Evolutionary conservation across 495 filamentous ascomycete genomes (phyloP).

Genomic region (Friedmanniomyces endolithicus): DNA sequence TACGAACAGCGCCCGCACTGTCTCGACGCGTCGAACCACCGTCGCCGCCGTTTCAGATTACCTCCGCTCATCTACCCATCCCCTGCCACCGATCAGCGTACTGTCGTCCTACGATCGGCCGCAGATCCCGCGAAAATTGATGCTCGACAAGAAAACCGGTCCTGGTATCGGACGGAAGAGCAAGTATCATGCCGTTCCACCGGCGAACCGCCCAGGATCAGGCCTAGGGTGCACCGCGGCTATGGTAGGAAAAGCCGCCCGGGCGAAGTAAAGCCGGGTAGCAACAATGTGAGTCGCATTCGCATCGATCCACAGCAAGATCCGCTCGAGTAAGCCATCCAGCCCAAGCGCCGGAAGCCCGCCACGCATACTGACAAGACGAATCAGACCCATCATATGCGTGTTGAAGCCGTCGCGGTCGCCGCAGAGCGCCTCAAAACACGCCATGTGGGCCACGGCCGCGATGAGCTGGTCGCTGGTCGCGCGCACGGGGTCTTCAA

Average conservation of each 20-base stretch:
- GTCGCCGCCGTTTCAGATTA: not conserved
- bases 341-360: slow-evolving; percentile 15
- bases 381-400: slow-evolving; percentile 20
- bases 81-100: no score
- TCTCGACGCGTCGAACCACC: not conserved
- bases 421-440: slow-evolving; percentile 19
- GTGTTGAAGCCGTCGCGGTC: slow-evolving; percentile 17
- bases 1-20: not conserved
- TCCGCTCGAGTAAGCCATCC: slow-evolving; percentile 17
- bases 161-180: not conserved
- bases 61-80: not conserved
- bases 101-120: no score
- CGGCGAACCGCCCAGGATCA: slow-evolving; percentile 1
- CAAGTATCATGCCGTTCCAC: not conserved
- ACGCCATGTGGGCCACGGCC: slow-evolving; percentile 16
- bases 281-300: slow-evolving; percentile 11
- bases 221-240: slow-evolving; percentile 6
- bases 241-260: slow-evolving; percentile 6
- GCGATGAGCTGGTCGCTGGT: slow-evolving; percentile 15
- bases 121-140: no score
- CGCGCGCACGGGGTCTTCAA: slow-evolving; percentile 6
- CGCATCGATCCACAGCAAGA: slow-evolving; percentile 19
- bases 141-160: not conserved
- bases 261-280: slow-evolving; percentile 13
- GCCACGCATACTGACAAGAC: slow-evolving; percentile 16